These are phyloP conservation scores for Cylindrotheca fusiformis DNA, from an alignment of 108 stramenopile genomes.

Conservation along the genomic window DNA sequence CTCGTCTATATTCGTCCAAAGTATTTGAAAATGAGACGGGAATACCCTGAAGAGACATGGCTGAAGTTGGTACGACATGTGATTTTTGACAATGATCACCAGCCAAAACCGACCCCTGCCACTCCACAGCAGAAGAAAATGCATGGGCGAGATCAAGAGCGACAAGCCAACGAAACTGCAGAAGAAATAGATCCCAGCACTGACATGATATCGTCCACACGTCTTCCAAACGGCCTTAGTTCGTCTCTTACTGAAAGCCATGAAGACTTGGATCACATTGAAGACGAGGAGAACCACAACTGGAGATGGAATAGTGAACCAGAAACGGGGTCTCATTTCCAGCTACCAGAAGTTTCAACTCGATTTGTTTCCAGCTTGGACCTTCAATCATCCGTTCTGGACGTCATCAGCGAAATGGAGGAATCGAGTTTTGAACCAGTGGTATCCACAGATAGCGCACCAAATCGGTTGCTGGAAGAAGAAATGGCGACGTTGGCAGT, in stretches of 20 bases:
- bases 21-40: conserved; percentile 18
- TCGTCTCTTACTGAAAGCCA: background rate
- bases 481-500: background rate
- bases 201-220: background rate
- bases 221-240: background rate
- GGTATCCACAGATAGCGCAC: background rate
- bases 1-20: conserved; percentile 19
- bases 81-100: background rate
- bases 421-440: background rate
- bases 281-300: background rate
- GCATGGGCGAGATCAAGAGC: background rate
- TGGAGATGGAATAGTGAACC: background rate
- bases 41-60: background rate
- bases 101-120: background rate
- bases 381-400: background rate
- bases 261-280: background rate
- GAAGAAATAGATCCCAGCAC: background rate
- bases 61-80: background rate
- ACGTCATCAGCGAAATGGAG: background rate
- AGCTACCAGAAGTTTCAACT: background rate
- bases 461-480: background rate
- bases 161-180: background rate
- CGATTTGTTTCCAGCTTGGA: background rate
- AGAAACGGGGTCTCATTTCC: background rate
- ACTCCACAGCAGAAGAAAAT: background rate